phyloP scores from a whole-genome alignment of 306 rosid species.

The Castanopsis chinensis region DNA sequence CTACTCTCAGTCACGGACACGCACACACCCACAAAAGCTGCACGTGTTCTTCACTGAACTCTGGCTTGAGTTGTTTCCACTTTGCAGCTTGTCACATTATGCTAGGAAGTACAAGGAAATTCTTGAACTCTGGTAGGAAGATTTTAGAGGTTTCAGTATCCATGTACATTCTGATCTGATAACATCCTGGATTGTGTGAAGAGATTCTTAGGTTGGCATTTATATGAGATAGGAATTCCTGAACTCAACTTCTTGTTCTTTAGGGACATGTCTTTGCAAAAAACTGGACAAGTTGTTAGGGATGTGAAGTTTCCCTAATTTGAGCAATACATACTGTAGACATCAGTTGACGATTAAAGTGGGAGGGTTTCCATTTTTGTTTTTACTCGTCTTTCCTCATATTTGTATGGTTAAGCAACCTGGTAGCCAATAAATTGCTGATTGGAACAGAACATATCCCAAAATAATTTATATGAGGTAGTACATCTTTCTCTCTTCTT shows the following conservation, averaged over 20 bases:
- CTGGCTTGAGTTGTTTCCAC: background rate
- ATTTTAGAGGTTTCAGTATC: background rate
- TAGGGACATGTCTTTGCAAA: background rate
- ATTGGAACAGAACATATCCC: background rate
- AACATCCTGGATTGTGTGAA: background rate
- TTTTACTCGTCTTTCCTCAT: background rate
- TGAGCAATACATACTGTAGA: background rate
- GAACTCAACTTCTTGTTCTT: background rate
- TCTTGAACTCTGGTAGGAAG: background rate
- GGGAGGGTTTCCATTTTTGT: background rate
- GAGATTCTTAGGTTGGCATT: background rate
- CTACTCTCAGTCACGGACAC: background rate
- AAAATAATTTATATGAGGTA: background rate
- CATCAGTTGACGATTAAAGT: background rate
- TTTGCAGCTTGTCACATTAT: too few relatives aligned
- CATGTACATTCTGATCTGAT: background rate
- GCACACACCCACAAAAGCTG: background rate
- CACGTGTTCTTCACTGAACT: too few relatives aligned
- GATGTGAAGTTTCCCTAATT: background rate
- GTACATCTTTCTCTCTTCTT: background rate
- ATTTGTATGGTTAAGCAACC: background rate
- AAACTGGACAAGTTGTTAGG: background rate
- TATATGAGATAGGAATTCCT: background rate
- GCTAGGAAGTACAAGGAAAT: background rate
- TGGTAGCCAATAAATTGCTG: background rate